Conservation (phyloP, 441 rosid genomes). For the Francoa sonchifolia region DNA sequence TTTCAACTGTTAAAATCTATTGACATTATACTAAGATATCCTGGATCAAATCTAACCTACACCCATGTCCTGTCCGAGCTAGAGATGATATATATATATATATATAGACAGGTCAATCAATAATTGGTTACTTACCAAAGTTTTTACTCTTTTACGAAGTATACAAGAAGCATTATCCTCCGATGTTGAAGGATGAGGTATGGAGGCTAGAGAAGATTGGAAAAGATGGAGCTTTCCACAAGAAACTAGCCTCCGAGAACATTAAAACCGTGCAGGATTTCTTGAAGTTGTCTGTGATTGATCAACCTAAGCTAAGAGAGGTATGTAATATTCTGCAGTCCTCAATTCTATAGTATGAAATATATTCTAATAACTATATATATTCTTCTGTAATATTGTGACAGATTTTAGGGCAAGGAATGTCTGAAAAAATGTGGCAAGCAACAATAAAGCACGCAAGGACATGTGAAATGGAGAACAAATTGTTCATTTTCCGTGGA, state of each 20-base stretch:
- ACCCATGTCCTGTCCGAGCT: background rate
- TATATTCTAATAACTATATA: background rate
- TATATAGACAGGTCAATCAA: too few species aligned
- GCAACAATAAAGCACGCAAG: conserved; percentile 59
- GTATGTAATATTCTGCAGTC: conserved; percentile 14
- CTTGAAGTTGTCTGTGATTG: conserved; percentile 47
- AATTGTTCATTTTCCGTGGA: conserved; percentile 28
- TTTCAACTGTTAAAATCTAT: too few species aligned
- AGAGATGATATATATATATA: background rate
- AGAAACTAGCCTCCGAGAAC: conserved; percentile 30
- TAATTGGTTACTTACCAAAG: background rate
- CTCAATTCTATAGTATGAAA: background rate
- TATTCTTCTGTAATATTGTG: background rate
- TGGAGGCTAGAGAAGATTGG: conserved; percentile 90
- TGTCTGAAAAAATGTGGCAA: conserved; percentile 88
- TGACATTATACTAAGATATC: too few species aligned
- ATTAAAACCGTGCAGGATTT: conserved; percentile 66
- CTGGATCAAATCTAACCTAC: too few species aligned
- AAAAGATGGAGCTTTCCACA: conserved; percentile 68
- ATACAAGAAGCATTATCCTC: conserved; percentile 91
- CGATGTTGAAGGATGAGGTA: conserved; percentile 62
- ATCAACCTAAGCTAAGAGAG: conserved; percentile 35
- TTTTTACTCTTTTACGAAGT: conserved; percentile 26
- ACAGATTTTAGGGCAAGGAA: conserved; percentile 58
- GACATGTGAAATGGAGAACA: conserved; percentile 54